Conservation (phyloP, 2,329 filamentous ascomycete species). For the Lecanicillium sp. region DNA sequence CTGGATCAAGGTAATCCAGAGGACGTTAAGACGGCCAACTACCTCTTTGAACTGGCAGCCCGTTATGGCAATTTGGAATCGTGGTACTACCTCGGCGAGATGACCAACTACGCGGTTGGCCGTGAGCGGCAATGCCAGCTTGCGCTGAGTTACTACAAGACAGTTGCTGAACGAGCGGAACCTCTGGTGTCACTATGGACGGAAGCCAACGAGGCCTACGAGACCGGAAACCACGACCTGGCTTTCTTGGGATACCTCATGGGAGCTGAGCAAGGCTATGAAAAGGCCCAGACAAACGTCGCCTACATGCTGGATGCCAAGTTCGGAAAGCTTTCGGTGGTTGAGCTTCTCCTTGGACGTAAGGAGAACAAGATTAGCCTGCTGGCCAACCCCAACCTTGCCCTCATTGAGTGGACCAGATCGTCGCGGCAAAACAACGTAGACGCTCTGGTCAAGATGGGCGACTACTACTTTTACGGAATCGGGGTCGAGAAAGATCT, state of each 20-base stretch:
- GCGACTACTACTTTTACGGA: conserved; percentile 89
- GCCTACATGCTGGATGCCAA: conserved; percentile 77
- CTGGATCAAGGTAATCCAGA: conserved; percentile 69
- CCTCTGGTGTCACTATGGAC: conserved; percentile 69
- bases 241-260: conserved; percentile 78
- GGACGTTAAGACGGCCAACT: conserved; percentile 70
- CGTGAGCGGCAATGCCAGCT: conserved; percentile 71
- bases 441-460: conserved; percentile 95
- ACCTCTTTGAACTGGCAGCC: conserved; percentile 83
- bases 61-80: conserved; percentile 81
- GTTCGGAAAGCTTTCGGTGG: conserved; percentile 40
- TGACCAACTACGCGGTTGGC: conserved; percentile 74
- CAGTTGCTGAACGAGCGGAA: conserved; percentile 68
- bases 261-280: conserved; percentile 88
- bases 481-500: conserved; percentile 66
- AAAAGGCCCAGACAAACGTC: conserved; percentile 83
- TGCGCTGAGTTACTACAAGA: conserved; percentile 77
- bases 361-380: conserved; percentile 27
- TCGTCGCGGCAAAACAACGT: conserved; percentile 91
- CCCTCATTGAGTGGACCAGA: conserved; percentile 89
- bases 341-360: conserved; percentile 36
- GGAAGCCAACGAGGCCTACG: conserved; percentile 79
- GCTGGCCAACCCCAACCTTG: conserved; percentile 53
- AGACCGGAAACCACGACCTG: conserved; percentile 69
- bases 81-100: conserved; percentile 86